These are phyloP conservation scores for Chlorella sp. DNA, from an alignment of 139 green algal genomes.

Conservation along the genomic window DNA sequence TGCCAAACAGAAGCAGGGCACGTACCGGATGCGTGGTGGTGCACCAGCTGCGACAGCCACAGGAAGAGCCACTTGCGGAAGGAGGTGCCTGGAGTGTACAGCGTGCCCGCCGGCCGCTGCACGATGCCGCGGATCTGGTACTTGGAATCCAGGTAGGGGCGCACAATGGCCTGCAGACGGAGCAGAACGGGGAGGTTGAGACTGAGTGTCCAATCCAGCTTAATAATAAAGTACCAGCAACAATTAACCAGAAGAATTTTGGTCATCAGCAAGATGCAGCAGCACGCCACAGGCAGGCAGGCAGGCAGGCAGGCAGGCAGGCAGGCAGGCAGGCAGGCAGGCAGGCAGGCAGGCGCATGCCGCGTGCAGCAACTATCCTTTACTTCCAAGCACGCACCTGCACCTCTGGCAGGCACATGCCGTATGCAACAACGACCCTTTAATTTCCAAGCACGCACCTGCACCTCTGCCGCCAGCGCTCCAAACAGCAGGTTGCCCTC, in stretches of 20 bases:
- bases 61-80: conserved; percentile 80
- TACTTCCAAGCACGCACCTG: too few relatives aligned
- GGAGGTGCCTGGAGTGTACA: conserved; percentile 44
- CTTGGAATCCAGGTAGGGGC: conserved; percentile 62
- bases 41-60: conserved; percentile 76
- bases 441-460: conserved; percentile 35
- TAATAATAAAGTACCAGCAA: too few relatives aligned
- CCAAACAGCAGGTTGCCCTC: conserved; percentile 66
- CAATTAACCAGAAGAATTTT: too few relatives aligned
- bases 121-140: conserved; percentile 19
- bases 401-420: too few relatives aligned
- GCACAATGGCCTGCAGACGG: conserved; percentile 47
- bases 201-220: too few relatives aligned
- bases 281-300: not conserved
- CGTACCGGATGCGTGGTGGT: conserved; percentile 30
- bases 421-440: too few relatives aligned
- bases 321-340: too few relatives aligned
- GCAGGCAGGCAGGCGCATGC: too few relatives aligned
- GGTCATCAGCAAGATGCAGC: not conserved
- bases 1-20: not conserved
- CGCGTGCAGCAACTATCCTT: too few relatives aligned
- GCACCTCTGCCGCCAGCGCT: conserved; percentile 58
- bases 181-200: not conserved
- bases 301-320: not conserved
- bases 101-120: conserved; percentile 1